Evolutionary conservation across 768 basidiomycete species (phyloP).

Genomic region (Pisolithus tinctorius): DNA sequence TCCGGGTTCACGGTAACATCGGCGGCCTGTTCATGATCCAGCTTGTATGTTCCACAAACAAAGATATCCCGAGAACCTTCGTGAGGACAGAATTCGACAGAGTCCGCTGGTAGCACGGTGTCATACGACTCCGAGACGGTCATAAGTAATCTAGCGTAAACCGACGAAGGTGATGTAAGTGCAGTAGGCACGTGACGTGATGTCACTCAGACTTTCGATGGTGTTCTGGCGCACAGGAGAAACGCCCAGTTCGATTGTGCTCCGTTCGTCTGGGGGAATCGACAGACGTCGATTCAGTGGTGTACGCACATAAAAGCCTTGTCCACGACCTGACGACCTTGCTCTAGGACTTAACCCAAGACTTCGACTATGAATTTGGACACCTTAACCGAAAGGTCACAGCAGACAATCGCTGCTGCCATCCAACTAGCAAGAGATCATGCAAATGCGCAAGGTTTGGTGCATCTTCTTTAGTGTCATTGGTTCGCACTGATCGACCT

Average conservation of each 20-base stretch:
- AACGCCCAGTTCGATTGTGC: no score
- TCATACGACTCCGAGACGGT: conserved; percentile 30
- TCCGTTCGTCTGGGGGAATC: no score
- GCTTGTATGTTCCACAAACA: conserved; percentile 88
- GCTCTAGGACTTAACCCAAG: neutral
- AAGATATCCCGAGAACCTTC: conserved; percentile 53
- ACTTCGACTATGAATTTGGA: conserved; percentile 46
- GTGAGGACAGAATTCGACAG: conserved; percentile 86
- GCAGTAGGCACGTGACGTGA: neutral
- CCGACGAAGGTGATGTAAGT: neutral
- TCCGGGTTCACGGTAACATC: conserved; percentile 1
- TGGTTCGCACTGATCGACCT: neutral
- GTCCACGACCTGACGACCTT: neutral
- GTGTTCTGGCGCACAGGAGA: no score
- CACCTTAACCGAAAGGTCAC: conserved; percentile 75
- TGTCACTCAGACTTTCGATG: no score
- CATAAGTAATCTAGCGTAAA: neutral
- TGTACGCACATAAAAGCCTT: neutral
- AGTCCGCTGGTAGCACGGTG: conserved; percentile 83
- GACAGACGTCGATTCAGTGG: no score
- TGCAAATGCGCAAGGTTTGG: conserved; percentile 68
- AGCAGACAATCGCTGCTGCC: conserved; percentile 61
- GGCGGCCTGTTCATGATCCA: conserved; percentile 39
- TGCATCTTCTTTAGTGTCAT: neutral
- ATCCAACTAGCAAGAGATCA: conserved; percentile 81